Conservation (phyloP, 140 eudicot genomes). For the Senecio squalidus region DNA sequence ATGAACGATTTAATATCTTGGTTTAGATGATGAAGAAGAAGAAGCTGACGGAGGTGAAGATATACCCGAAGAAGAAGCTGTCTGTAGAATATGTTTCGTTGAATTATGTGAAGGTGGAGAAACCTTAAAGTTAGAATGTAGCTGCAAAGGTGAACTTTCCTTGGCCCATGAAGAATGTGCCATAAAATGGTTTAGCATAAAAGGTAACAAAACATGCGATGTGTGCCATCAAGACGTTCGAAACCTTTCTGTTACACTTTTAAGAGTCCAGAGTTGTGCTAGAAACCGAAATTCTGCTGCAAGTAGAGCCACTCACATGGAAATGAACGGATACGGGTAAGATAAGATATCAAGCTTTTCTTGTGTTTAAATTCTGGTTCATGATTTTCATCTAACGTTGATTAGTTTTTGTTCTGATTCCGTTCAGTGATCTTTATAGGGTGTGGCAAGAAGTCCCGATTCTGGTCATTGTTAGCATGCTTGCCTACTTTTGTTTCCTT, state of each 20-base stretch:
- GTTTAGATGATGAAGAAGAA: constrained; percentile 32
- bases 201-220: constrained; percentile 90
- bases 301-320: constrained; percentile 31
- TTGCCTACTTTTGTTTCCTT: constrained; percentile 86
- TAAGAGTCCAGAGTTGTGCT: constrained; percentile 57
- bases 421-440: constrained; percentile 46
- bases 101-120: constrained; percentile 94
- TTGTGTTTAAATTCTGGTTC: constrained; percentile 1
- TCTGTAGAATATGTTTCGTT: constrained; percentile 81
- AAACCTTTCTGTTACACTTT: constrained; percentile 78
- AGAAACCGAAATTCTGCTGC: constrained; percentile 30
- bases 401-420: constrained; percentile 16
- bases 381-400: constrained; percentile 12
- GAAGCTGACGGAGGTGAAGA: constrained; percentile 59
- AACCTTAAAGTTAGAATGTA: constrained; percentile 89
- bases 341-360: constrained; percentile 18
- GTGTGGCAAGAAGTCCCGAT: constrained; percentile 94
- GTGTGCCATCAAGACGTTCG: constrained; percentile 85
- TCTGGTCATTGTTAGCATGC: constrained; percentile 84
- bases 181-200: constrained; percentile 85
- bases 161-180: constrained; percentile 96
- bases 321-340: constrained; percentile 63
- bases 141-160: constrained; percentile 97
- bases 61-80: constrained; percentile 97
- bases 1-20: neutral